These are phyloP conservation scores for Rhexocercosporidium sp. DNA, from an alignment of 2,329 filamentous ascomycete species.

Conservation along the genomic window DNA sequence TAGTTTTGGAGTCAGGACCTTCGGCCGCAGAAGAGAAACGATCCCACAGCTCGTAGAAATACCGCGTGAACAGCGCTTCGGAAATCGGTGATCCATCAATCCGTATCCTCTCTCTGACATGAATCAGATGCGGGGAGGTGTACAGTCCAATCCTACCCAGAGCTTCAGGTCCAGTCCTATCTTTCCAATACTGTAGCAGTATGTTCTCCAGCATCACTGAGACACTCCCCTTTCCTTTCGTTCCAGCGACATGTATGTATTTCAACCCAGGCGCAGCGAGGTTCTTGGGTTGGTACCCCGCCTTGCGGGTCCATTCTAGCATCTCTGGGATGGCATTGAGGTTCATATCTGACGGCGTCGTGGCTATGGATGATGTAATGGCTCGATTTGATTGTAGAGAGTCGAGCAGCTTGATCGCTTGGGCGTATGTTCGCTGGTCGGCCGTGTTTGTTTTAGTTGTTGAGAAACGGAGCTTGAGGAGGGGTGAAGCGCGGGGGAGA, in stretches of 20 bases:
- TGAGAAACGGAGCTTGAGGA: slow-evolving; percentile 14
- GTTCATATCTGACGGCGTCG: slow-evolving; percentile 31
- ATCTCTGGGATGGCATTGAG: slow-evolving; percentile 41
- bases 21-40: slow-evolving; percentile 46
- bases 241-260: slow-evolving; percentile 35
- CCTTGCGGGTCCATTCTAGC: slow-evolving; percentile 40
- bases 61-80: slow-evolving; percentile 62
- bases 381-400: slow-evolving; percentile 38
- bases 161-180: slow-evolving; percentile 14
- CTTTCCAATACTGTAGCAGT: slow-evolving; percentile 55
- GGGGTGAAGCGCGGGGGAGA: neutral
- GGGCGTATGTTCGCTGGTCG: slow-evolving; percentile 23
- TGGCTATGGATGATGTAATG: slow-evolving; percentile 29
- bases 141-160: slow-evolving; percentile 60
- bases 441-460: neutral
- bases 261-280: slow-evolving; percentile 33
- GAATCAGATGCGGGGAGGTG: slow-evolving; percentile 71
- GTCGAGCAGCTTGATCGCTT: slow-evolving; percentile 35
- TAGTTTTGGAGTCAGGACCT: slow-evolving; percentile 44
- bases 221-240: slow-evolving; percentile 57
- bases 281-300: slow-evolving; percentile 35
- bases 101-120: slow-evolving; percentile 71
- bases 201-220: slow-evolving; percentile 72
- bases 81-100: slow-evolving; percentile 64
- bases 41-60: slow-evolving; percentile 73